Evolutionary conservation across 306 rosid genomes (phyloP).

Genomic region (Vigna mungo): DNA sequence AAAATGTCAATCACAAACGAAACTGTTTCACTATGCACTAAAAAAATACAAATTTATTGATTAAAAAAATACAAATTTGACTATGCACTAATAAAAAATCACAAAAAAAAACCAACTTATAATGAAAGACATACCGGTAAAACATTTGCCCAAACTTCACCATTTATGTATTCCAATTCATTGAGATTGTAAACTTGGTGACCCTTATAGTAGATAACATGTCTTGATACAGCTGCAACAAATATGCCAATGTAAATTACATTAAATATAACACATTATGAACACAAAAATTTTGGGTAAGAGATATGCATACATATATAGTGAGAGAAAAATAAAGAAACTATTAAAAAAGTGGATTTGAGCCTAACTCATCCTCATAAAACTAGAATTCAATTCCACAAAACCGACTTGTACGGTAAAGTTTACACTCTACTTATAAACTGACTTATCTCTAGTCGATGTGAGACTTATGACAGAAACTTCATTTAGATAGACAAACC

Average conservation of each 20-base stretch:
- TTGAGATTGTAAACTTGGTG: slow-evolving; percentile 77
- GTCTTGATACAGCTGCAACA: slow-evolving; percentile 64
- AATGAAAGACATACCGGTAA: slow-evolving; percentile 51
- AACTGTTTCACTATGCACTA: not conserved
- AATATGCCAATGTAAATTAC: slow-evolving; percentile 31
- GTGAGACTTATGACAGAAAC: not conserved
- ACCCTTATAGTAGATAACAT: slow-evolving; percentile 68
- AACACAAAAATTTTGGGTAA: not conserved
- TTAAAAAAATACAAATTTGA: no score
- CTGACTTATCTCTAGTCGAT: no score
- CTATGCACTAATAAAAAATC: no score
- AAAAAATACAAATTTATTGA: no score
- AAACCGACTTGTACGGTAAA: no score
- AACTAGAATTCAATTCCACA: no score
- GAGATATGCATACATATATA: not conserved
- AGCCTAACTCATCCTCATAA: no score
- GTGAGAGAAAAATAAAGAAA: slow-evolving; percentile 12
- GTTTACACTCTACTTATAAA: no score
- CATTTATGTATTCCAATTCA: slow-evolving; percentile 83
- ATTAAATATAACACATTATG: not conserved
- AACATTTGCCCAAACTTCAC: slow-evolving; percentile 96
- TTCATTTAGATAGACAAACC: slow-evolving; percentile 50
- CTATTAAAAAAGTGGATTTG: no score
- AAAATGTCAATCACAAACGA: slow-evolving; percentile 37
- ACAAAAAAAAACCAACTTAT: no score